Base-by-base conservation (phyloP, 2,329 filamentous ascomycete species). In the Diaporthe sp. region DNA sequence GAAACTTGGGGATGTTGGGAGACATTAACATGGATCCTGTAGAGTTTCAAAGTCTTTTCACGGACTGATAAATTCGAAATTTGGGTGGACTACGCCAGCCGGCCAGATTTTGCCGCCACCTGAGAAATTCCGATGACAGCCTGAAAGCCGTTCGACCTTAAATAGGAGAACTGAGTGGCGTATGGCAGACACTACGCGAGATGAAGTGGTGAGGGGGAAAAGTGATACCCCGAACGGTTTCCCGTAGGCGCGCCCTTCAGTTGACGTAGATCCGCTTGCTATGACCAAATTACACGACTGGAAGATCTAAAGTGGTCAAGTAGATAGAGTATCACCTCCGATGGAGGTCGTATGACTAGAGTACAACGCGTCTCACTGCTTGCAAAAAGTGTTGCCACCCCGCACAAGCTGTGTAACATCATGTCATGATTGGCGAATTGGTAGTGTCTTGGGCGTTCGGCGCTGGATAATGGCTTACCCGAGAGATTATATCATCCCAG, bases 31-130 rank as follows among this genome's bases (percentile, higher is more conserved):
- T 49, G 28, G 61, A 67, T 67, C 13, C 61, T 37, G 12, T 49
- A 7, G 61, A 67, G 44, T 67, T 67, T 49, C 61, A 67, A 15
- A 67, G 49, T 67, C 61, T 67, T 15, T 67, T 67, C 10, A 67
- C 42, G 25, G 61, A 4, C 42, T 67, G 39, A 37, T 28, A 17
- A 10, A 42, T 17, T 42, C 4, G 10, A 8, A n/a, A n/a, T n/a
- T n/a, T n/a, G n/a, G n/a, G n/a, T n/a, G n/a, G n/a, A n/a, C n/a
- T n/a, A n/a, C n/a, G n/a, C n/a, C n/a, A n/a, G n/a, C n/a, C n/a
- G n/a, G n/a, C n/a, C n/a, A n/a, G n/a, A n/a, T n/a, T n/a, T n/a
- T n/a, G n/a, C n/a, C n/a, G n/a, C n/a, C n/a, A n/a, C n/a, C n/a
- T n/a, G n/a, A n/a, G n/a, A 15, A 61, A 39, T 42, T 42, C 34